Conservation (phyloP, 108 stramenopile species). For the Mediolabrus comicus region DNA sequence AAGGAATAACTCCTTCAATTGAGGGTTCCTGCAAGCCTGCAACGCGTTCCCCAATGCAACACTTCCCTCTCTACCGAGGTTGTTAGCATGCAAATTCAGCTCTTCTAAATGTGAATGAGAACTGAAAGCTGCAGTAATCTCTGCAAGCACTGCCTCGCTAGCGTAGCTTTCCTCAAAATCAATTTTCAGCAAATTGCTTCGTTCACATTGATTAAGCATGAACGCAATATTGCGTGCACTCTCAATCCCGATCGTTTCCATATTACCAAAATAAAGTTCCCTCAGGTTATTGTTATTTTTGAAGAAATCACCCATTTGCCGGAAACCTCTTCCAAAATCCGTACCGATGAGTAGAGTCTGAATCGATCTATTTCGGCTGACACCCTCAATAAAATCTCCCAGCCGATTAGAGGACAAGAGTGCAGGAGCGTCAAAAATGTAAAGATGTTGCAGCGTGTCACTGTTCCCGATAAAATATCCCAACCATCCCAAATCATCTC, state of each 20-base stretch:
- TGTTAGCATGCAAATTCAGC: not conserved
- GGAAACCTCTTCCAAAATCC: not conserved
- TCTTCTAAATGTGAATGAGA: not conserved
- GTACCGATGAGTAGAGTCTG: not conserved
- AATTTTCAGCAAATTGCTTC: not conserved
- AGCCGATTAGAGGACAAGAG: too few species aligned
- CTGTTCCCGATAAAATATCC: constrained; percentile 3
- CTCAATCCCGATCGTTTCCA: not conserved
- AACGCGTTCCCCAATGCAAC: not conserved
- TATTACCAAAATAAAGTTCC: not conserved
- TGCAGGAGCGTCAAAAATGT: not conserved
- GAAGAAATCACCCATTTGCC: not conserved
- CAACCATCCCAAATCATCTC: not conserved
- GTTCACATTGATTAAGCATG: not conserved
- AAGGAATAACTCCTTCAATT: not conserved
- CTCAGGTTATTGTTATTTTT: not conserved
- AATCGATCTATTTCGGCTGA: not conserved
- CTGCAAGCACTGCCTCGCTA: too few species aligned
- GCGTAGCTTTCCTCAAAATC: not conserved
- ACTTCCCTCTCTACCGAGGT: not conserved
- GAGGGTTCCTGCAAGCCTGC: not conserved
- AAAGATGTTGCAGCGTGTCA: not conserved
- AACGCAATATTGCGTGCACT: not conserved
- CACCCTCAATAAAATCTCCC: not conserved
- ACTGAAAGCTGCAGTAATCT: not conserved